phyloP scores from a whole-genome alignment of 306 rosid genomes.

The Bauhinia variegata region DNA sequence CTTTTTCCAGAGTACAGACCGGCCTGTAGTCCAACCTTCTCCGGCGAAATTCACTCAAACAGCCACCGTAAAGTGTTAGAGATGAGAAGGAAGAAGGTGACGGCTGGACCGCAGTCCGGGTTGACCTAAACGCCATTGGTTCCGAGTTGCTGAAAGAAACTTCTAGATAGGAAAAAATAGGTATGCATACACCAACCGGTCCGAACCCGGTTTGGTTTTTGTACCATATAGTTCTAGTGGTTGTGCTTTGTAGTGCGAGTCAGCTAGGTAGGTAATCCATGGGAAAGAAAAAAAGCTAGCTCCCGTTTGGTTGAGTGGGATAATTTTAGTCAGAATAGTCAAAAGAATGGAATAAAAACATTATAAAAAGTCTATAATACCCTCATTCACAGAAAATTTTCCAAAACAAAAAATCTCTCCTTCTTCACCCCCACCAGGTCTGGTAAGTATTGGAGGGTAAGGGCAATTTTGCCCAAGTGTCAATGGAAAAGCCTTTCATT shows the following conservation, averaged over 20 bases:
- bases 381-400: too few relatives aligned
- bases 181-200: slow-evolving; percentile 30
- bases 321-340: too few relatives aligned
- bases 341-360: too few relatives aligned
- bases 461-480: too few relatives aligned
- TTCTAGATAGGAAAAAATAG: slow-evolving; percentile 16
- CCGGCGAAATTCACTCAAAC: slow-evolving; percentile 70
- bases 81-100: slow-evolving; percentile 71
- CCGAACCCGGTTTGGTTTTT: slow-evolving; percentile 41
- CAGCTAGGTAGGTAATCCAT: slow-evolving; percentile 21
- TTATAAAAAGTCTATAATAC: too few relatives aligned
- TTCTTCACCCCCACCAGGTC: too few relatives aligned
- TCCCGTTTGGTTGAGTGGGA: too few relatives aligned
- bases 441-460: too few relatives aligned
- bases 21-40: slow-evolving; percentile 90
- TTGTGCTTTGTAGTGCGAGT: slow-evolving; percentile 32
- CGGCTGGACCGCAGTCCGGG: slow-evolving; percentile 45
- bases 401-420: too few relatives aligned
- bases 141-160: slow-evolving; percentile 53
- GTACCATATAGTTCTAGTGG: slow-evolving; percentile 33
- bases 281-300: not conserved
- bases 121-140: slow-evolving; percentile 46
- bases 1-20: slow-evolving; percentile 94
- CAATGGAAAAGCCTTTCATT: too few relatives aligned
- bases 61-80: slow-evolving; percentile 92